Evolutionary conservation across 2,329 filamentous ascomycete species (phyloP).

Genomic region (Sphaerostilbella broomeana): DNA sequence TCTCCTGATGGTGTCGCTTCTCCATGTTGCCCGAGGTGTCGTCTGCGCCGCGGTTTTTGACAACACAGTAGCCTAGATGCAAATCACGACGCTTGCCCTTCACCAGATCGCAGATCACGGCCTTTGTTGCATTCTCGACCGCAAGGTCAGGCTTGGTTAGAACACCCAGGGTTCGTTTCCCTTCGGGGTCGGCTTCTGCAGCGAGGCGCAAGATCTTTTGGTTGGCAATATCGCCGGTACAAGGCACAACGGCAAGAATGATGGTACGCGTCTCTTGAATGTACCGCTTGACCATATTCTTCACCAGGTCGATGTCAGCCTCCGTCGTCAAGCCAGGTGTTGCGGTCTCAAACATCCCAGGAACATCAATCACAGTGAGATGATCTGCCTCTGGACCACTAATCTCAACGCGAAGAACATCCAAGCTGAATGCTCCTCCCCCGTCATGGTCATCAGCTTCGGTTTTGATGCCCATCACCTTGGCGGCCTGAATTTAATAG

Average conservation of each 20-base stretch:
- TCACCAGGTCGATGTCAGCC: slow-evolving; percentile 38
- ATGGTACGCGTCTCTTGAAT: slow-evolving; percentile 43
- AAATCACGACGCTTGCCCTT: slow-evolving; percentile 34
- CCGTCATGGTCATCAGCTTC: neutral
- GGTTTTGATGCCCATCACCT: slow-evolving; percentile 37
- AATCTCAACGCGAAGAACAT: slow-evolving; percentile 36
- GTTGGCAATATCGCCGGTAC: slow-evolving; percentile 34
- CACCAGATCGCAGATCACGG: slow-evolving; percentile 36
- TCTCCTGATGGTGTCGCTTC: slow-evolving; percentile 29
- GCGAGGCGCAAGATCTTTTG: slow-evolving; percentile 35
- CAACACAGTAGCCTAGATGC: slow-evolving; percentile 41
- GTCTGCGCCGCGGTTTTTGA: slow-evolving; percentile 42
- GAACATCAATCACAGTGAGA: slow-evolving; percentile 48
- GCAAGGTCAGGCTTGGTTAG: slow-evolving; percentile 57
- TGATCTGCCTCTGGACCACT: slow-evolving; percentile 37
- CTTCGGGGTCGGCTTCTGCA: slow-evolving; percentile 31
- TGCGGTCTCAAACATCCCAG: slow-evolving; percentile 41
- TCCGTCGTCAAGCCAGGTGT: slow-evolving; percentile 36
- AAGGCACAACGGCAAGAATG: slow-evolving; percentile 40
- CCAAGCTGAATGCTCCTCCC: slow-evolving; percentile 37
- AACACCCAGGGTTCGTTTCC: slow-evolving; percentile 38
- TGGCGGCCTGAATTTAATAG: slow-evolving; percentile 29
- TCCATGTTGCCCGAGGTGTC: slow-evolving; percentile 27
- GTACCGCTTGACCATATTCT: slow-evolving; percentile 40
- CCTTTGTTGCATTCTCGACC: slow-evolving; percentile 32